Percentiles rank a stretch among this genome's conserved stretches.
These are phyloP conservation scores for Globisporangium parvum DNA, from an alignment of 352 stramenopile species.

Conservation along the genomic window DNA sequence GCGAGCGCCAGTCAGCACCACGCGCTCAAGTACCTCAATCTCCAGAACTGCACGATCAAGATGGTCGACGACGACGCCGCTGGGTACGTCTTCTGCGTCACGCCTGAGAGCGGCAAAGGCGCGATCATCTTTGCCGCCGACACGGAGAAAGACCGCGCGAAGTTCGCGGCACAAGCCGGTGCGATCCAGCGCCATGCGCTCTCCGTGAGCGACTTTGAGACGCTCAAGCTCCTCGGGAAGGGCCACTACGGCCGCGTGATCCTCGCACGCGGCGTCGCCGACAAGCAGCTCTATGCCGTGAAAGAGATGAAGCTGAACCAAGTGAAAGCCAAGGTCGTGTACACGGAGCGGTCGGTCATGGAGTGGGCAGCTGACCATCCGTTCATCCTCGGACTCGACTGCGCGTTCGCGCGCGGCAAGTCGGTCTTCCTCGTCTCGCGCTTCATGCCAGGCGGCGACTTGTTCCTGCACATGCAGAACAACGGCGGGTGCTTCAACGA, in stretches of 20 bases:
- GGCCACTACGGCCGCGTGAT: slow-evolving; percentile 85
- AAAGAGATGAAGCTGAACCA: slow-evolving; percentile 90
- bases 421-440: slow-evolving; percentile 98
- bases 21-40: slow-evolving; percentile 73
- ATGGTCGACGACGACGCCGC: slow-evolving; percentile 68
- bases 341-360: slow-evolving; percentile 79
- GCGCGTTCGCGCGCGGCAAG: slow-evolving; percentile 91
- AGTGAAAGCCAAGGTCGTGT: slow-evolving; percentile 82
- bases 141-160: slow-evolving; percentile 80
- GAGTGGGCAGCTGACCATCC: slow-evolving; percentile 87
- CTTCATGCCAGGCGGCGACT: slow-evolving; percentile 97
- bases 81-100: slow-evolving; percentile 74
- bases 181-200: slow-evolving; percentile 47
- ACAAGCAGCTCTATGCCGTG: slow-evolving; percentile 69
- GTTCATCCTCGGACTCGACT: slow-evolving; percentile 97
- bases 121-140: slow-evolving; percentile 73
- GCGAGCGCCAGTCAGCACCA: slow-evolving; percentile 13
- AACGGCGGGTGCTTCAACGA: slow-evolving; percentile 75
- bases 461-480: slow-evolving; percentile 90
- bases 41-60: slow-evolving; percentile 70
- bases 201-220: slow-evolving; percentile 66
- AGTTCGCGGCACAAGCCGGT: slow-evolving; percentile 54
- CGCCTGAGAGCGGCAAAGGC: slow-evolving; percentile 57
- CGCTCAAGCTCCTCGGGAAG: slow-evolving; percentile 75
- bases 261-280: slow-evolving; percentile 29